These are phyloP conservation scores for Colletotrichum coccodes DNA, from an alignment of 2,329 filamentous ascomycete genomes.

Conservation along the genomic window DNA sequence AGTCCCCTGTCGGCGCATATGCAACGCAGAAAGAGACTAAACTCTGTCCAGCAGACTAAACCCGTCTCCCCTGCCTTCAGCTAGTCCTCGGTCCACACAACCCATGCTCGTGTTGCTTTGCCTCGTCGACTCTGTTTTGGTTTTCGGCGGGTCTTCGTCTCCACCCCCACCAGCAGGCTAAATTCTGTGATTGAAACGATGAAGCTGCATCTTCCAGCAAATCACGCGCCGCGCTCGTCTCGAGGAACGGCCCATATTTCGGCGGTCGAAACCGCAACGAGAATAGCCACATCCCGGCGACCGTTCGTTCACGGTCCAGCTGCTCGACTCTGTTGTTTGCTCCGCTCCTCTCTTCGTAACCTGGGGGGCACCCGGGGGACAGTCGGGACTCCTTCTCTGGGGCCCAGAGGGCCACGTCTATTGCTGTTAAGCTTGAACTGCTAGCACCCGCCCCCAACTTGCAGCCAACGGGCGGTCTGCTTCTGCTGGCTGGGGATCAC, in stretches of 20 bases:
- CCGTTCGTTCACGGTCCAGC: not conserved
- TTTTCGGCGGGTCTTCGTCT: not conserved
- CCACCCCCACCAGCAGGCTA: slow-evolving; percentile 19
- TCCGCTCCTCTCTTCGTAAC: slow-evolving; percentile 14
- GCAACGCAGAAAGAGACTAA: slow-evolving; percentile 9
- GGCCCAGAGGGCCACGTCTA: slow-evolving; percentile 18
- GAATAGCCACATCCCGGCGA: slow-evolving; percentile 6
- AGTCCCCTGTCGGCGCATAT: slow-evolving; percentile 6
- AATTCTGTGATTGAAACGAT: slow-evolving; percentile 14
- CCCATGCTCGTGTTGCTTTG: slow-evolving; percentile 4
- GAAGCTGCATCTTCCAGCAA: slow-evolving; percentile 2
- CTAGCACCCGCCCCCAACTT: not conserved
- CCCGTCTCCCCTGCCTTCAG: slow-evolving; percentile 3
- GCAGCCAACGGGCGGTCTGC: not conserved
- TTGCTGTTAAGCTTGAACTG: slow-evolving; percentile 18
- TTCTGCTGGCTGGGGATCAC: not conserved
- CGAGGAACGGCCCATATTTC: slow-evolving; percentile 17
- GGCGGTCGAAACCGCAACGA: slow-evolving; percentile 11
- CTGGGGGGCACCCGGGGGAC: slow-evolving; percentile 18
- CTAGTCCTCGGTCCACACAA: not conserved
- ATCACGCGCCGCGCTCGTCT: slow-evolving; percentile 11
- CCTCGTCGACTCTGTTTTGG: slow-evolving; percentile 8
- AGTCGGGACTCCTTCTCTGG: not conserved
- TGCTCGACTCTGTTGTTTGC: not conserved
- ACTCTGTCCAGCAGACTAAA: slow-evolving; percentile 13